Percentiles rank a stretch among this genome's conserved stretches.
Conservation (phyloP, 2,329 filamentous ascomycete species). For the Ramularia collo-cygni region DNA sequence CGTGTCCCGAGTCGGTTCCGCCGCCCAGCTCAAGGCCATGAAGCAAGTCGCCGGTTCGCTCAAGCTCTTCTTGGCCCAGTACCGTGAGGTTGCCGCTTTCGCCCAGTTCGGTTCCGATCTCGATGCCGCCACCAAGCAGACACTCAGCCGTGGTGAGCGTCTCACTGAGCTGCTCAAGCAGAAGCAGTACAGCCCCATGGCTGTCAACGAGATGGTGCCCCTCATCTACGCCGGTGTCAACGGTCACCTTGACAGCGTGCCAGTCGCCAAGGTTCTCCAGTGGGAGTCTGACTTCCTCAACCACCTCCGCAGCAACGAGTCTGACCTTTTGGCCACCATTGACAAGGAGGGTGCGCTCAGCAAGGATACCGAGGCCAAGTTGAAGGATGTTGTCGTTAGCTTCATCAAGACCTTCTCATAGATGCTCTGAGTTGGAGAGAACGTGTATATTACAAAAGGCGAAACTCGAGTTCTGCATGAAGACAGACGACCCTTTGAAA, state of each 20-base stretch:
- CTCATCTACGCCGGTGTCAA: constrained; percentile 99
- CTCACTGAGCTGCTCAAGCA: constrained; percentile 98
- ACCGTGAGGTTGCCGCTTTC: constrained; percentile 99
- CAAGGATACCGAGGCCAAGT: constrained; percentile 83
- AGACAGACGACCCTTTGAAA: constrained; percentile 11
- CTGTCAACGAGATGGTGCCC: constrained; percentile 99
- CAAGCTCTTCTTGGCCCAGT: constrained; percentile 99
- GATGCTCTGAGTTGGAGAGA: constrained; percentile 17
- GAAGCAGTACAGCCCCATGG: constrained; percentile 99
- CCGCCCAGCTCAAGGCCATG: constrained; percentile 99
- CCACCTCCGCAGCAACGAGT: constrained; percentile 86
- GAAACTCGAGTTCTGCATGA: constrained; percentile 18
- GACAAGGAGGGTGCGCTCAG: constrained; percentile 93
- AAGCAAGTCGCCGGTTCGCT: constrained; percentile 99
- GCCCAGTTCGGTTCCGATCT: constrained; percentile 99
- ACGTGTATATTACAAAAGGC: constrained; percentile 30
- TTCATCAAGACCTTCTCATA: constrained; percentile 92
- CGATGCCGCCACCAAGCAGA: constrained; percentile 98
- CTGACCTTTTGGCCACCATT: constrained; percentile 74
- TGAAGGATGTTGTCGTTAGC: constrained; percentile 65
- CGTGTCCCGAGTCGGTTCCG: constrained; percentile 98
- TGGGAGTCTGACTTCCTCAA: constrained; percentile 95
- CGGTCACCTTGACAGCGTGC: constrained; percentile 81
- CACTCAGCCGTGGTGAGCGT: constrained; percentile 95
- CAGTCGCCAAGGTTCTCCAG: constrained; percentile 81